A percentile compares a stretch with the other conserved stretches of the same genome.
These are phyloP conservation scores for Ustilago crameri DNA, from an alignment of 1,284 basidiomycete genomes.

Conservation along the genomic window DNA sequence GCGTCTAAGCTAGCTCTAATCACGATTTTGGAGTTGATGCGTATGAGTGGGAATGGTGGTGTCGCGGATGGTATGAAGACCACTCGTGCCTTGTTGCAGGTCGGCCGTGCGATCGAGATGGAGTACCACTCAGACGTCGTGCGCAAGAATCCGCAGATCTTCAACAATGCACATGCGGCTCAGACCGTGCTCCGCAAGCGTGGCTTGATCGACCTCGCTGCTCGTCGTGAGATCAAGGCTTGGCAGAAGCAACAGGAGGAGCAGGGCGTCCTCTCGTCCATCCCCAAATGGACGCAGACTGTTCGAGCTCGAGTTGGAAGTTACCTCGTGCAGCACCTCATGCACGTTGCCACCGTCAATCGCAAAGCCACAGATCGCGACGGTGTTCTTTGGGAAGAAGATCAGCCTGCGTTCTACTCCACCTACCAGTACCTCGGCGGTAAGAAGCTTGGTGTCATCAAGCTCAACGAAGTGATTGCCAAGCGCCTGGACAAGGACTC, in stretches of 20 bases:
- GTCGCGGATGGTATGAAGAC: conserved; percentile 89
- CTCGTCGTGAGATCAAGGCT: conserved; percentile 54
- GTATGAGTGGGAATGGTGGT: conserved; percentile 81
- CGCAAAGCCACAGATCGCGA: conserved; percentile 70
- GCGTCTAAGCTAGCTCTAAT: conserved; percentile 85
- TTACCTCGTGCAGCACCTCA: conserved; percentile 83
- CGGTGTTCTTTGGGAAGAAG: conserved; percentile 72
- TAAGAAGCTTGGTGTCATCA: conserved; percentile 88
- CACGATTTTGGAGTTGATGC: conserved; percentile 89
- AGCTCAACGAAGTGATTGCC: conserved; percentile 83
- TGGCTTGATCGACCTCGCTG: conserved; percentile 53
- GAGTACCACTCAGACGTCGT: conserved; percentile 69
- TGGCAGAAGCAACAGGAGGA: conserved; percentile 74
- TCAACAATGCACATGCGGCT: conserved; percentile 52
- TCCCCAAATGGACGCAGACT: conserved; percentile 78
- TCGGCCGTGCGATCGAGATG: conserved; percentile 88
- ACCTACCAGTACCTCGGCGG: conserved; percentile 93
- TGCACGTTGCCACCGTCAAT: conserved; percentile 84
- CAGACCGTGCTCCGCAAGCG: conserved; percentile 48
- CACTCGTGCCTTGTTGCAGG: conserved; percentile 80
- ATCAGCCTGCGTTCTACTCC: conserved; percentile 91
- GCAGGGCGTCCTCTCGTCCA: conserved; percentile 71
- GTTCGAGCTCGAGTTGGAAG: conserved; percentile 82
- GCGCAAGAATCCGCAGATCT: conserved; percentile 55
- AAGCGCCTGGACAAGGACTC: conserved; percentile 82